Base-by-base conservation (phyloP, 2,329 filamentous ascomycete genomes). In the Colletotrichum somersetense region DNA sequence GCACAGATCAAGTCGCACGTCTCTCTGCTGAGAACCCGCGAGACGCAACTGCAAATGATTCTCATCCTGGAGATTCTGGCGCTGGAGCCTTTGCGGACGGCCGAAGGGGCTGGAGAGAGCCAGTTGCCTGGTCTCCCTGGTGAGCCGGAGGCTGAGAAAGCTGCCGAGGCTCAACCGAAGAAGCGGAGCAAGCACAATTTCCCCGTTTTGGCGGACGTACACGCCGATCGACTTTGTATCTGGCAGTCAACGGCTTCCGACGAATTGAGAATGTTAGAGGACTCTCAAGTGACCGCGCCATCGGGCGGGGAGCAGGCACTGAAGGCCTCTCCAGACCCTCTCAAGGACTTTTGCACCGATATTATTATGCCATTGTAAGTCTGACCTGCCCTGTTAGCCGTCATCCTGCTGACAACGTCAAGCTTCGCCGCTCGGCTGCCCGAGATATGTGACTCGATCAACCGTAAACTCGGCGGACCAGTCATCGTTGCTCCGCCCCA, bases 11-110 rank as follows among this genome's bases (percentile, higher is more conserved):
- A 88, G 77, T 87, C 89, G 26, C 88, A 91, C 52, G 83, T 91
- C n/a, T 88, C 90, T 2, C 86, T 90, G 64, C 81, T 96, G 50
- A 89, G 93, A 53, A 91, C 91, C 33, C 87, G 93, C 71, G 93
- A 96, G 82, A 95, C 93, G 0, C 91, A 95, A 76, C 83, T 95
- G 50, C 93, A 96, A 78, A 89, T 96, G 81, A 94, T 96, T 66
- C 79, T 96, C 42, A 91, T 95, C 63, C 85, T 96, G 7, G 93
- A 96, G 77, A 90, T 94, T 20, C 82, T 95, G 30, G 91, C 93
- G 2, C 82, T 96, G 53, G 92, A 94, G 73, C 85, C 87, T 26
- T 76, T 88, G 40, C 82, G 83, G 38, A 80, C 83, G 2, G 75
- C 79, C 1, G 82, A 84, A 7, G 81, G 85, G 6, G 75, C 77